Base-by-base conservation (phyloP, 495 filamentous ascomycete species). In the Halenospora varia region DNA sequence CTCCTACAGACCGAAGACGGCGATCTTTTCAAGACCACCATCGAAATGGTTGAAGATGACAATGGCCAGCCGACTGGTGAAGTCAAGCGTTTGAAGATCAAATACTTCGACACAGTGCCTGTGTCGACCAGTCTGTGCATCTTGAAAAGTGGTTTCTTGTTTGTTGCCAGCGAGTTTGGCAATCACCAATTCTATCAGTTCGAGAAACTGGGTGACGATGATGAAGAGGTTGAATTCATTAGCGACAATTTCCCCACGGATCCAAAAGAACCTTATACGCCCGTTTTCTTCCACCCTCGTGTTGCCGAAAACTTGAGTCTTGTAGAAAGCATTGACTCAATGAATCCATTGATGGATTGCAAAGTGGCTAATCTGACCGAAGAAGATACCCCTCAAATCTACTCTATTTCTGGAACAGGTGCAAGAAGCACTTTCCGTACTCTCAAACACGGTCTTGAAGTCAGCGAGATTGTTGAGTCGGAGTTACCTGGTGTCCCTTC, bases 121-220 rank as follows among this genome's bases (percentile, higher is more conserved):
- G 75, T 94, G 40, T 91, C 92, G 0, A 82, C 89, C 0, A 92
- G 80, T 63, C 77, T 99, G 15, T 87, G 90, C 68, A 96, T 99
- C 61, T 72, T 97, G 60, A 96, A 96, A 71, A 97, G 92, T 59
- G 95, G 94, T 10, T 97, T 96, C 70, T 78, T 97, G 25, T 99
- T 92, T 68, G 88, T 93, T 39, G 94, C 92, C 13, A 88, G 88
- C 68, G 93, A 97, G 71, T 87, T 86, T 47, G 95, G 95, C 15
- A 92, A 96, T 59, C 90, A 96, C 66, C 85, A 92, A 60, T 92
- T 99, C 57, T 97, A 97, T 69, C 92, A 97, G 70, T 96, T 99
- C 61, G 91, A 96, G 67, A 95, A 96, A 67, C 83, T 99, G 17
- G 94, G 92, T n/a, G 94, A 99, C 61, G 92, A 97, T 64, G 88